Conservation (phyloP, 768 basidiomycete species). For the Leucocoprinus birnbaumii region DNA sequence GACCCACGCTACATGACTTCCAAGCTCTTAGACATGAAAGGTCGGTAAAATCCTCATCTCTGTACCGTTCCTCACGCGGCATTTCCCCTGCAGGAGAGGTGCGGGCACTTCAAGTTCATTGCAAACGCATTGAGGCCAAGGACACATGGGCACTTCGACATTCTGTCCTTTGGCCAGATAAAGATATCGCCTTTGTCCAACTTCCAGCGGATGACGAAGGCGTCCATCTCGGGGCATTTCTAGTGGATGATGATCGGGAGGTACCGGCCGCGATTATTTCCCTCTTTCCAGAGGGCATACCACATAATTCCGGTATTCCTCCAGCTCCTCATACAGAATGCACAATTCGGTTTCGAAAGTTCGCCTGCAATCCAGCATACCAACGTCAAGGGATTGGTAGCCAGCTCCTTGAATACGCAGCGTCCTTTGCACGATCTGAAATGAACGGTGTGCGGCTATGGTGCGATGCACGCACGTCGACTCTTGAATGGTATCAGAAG, state of each 20-base stretch:
- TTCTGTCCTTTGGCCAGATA: slow-evolving; percentile 55
- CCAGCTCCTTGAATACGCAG: slow-evolving; percentile 38
- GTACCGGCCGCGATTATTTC: slow-evolving; percentile 53
- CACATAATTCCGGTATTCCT: slow-evolving; percentile 14
- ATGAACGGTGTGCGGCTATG: slow-evolving; percentile 41
- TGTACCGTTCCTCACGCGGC: not conserved
- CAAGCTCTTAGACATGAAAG: not conserved
- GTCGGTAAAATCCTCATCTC: not conserved
- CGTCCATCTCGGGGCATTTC: slow-evolving; percentile 55
- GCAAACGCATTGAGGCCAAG: slow-evolving; percentile 31
- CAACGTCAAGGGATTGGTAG: slow-evolving; percentile 56
- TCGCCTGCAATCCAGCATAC: slow-evolving; percentile 49
- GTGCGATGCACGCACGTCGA: slow-evolving; percentile 55
- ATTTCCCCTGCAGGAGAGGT: not conserved
- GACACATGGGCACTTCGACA: slow-evolving; percentile 51
- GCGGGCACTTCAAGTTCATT: slow-evolving; percentile 1
- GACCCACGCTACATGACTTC: slow-evolving; percentile 1
- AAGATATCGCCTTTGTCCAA: slow-evolving; percentile 43
- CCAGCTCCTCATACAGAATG: slow-evolving; percentile 13
- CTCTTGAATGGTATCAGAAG: slow-evolving; percentile 47
- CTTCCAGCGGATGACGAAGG: slow-evolving; percentile 51
- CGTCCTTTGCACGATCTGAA: slow-evolving; percentile 36
- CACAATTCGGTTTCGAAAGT: slow-evolving; percentile 54
- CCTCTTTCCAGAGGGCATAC: slow-evolving; percentile 44
- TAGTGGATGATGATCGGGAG: slow-evolving; percentile 22